Conservation (phyloP, 2,329 filamentous ascomycete species). For the Cladosporium sp. region DNA sequence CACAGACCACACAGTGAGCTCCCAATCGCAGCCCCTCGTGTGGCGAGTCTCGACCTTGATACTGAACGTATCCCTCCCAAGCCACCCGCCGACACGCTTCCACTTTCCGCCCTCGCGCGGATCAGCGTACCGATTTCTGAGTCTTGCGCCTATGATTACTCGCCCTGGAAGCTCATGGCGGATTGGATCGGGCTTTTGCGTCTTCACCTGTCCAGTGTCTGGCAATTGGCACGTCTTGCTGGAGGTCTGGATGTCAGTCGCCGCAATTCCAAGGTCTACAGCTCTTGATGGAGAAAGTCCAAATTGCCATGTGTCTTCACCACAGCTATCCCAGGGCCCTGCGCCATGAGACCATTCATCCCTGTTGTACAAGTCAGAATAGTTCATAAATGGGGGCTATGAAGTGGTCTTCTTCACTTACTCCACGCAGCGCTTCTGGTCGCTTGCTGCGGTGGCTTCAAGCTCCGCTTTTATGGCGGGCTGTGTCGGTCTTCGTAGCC, state of each 20-base stretch:
- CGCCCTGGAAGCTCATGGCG: background rate
- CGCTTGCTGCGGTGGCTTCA: background rate
- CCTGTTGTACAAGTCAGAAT: background rate
- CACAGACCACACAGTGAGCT: conserved; percentile 2
- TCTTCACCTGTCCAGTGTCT: background rate
- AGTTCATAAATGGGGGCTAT: background rate
- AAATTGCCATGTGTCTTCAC: background rate
- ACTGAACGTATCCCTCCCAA: conserved; percentile 6
- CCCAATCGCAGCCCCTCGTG: conserved; percentile 6
- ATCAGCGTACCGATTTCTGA: conserved; percentile 8
- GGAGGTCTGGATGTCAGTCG: background rate
- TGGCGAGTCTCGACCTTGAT: conserved; percentile 10
- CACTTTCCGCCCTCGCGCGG: conserved; percentile 10
- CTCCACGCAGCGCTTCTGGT: background rate
- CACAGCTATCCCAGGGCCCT: conserved; percentile 1
- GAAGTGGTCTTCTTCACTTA: background rate
- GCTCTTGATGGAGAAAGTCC: background rate
- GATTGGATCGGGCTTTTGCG: conserved; percentile 6
- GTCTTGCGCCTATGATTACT: conserved; percentile 4
- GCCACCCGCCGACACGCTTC: conserved; percentile 5
- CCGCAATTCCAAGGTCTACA: background rate
- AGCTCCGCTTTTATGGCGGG: background rate
- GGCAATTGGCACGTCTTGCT: conserved; percentile 2
- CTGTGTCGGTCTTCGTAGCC: background rate
- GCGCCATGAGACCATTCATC: conserved; percentile 7